Base-by-base conservation (phyloP, 2,329 filamentous ascomycete genomes). In the Coleophoma crateriformis region DNA sequence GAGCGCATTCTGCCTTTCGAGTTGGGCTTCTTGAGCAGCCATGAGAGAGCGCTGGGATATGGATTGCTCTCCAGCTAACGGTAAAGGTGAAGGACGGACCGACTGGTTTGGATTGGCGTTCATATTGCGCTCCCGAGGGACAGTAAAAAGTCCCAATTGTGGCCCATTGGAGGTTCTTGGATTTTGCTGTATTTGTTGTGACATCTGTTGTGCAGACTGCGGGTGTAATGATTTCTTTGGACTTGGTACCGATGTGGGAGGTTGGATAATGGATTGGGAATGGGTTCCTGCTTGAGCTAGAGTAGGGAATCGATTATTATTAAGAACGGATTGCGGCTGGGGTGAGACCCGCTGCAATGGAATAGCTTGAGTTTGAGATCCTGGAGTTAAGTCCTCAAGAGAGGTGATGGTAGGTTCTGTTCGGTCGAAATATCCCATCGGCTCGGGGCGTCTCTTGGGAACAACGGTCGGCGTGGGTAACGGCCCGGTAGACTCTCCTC, bases 401-500 rank as follows among this genome's bases (percentile, higher is more conserved):
- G 69, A 64, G 27, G 70, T 61, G 37, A 70, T 69, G 39, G 75
- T 69, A 50, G 76, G 72, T 20, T 73, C 75, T 54, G 77, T 71
- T 51, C 75, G 69, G 42, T 72, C 71, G 44, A 64, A 60, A 17
- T 66, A 56, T 7, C 65, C 61, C 49, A 64, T 72, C 58, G 64
- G 70, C 67, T 78, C 81, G 62, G 74, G 77, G 45, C 73, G 70
- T 61, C 72, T 72, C 56, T 79, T 76, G 19, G 76, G 73, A 33
- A 69, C 68, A 15, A 74, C 69, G 7, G 75, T 75, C 20, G 79
- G 79, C n/a, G 72, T 70, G 7, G 84, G 83, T 34, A 82, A 78
- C 19, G 78, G 73, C 1, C 81, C 82, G 47, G 77, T 70, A 58
- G 77, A 77, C 65, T 86, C 82, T 42, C 81, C 80, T 47, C 77